phyloP scores from a whole-genome alignment of 163 green algal genomes.

The Scenedesmus sp. region DNA sequence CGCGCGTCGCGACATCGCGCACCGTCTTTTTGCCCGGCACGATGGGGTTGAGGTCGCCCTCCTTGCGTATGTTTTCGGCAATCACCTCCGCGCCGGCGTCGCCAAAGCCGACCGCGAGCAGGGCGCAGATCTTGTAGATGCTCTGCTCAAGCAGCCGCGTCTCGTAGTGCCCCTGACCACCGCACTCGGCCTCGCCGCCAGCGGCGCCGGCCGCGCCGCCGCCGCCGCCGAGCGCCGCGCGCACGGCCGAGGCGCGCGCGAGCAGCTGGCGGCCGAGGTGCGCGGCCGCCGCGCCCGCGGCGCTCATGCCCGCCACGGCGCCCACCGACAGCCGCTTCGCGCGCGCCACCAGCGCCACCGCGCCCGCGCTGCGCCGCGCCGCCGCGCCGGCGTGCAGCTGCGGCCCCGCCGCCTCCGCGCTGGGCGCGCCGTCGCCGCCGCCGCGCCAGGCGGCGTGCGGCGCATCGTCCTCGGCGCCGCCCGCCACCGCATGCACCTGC shows the following conservation, averaged over 20 bases:
- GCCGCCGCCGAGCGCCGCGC: not conserved
- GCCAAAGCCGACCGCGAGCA: conserved; percentile 93
- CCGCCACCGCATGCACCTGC: conserved; percentile 22
- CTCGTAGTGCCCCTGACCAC: conserved; percentile 75
- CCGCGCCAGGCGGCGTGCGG: too few species aligned
- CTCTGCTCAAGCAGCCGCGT: conserved; percentile 89
- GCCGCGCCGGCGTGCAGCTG: not conserved
- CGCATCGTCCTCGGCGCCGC: not conserved
- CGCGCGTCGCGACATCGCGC: too few species aligned
- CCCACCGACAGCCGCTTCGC: not conserved
- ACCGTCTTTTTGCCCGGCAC: conserved; percentile 86
- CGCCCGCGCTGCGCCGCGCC: not conserved
- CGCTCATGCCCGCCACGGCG: not conserved
- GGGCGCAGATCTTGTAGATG: conserved; percentile 90
- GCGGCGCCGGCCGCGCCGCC: not conserved
- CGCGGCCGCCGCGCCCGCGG: conserved; percentile 8
- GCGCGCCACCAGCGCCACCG: not conserved
- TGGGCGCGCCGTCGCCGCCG: too few species aligned
- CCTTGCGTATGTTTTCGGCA: conserved; percentile 90
- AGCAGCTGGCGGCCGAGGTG: not conserved
- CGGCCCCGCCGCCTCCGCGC: not conserved
- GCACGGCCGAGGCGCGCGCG: conserved; percentile 10
- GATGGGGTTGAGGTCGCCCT: conserved; percentile 95
- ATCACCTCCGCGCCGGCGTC: conserved; percentile 92
- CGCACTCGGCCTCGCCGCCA: conserved; percentile 16